A percentile compares a stretch with the other conserved stretches of the same genome.
phyloP scores from a whole-genome alignment of 2,329 filamentous ascomycete genomes.

The Aspergillus sp. region DNA sequence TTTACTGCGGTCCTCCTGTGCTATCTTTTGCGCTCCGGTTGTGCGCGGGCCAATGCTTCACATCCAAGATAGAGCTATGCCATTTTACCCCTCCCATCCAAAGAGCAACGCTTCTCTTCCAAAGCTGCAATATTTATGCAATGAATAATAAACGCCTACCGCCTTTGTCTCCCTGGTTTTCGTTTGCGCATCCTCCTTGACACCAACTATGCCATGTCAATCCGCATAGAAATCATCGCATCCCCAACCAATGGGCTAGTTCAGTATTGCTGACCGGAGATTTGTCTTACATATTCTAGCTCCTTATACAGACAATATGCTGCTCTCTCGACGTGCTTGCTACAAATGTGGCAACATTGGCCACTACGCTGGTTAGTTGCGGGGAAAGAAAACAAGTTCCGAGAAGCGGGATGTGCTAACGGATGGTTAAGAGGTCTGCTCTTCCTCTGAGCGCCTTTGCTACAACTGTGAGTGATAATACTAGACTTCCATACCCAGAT shows the following conservation, averaged over 20 bases:
- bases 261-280: conserved; percentile 17
- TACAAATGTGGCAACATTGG: conserved; percentile 78
- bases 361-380: conserved; percentile 56
- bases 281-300: conserved; percentile 5
- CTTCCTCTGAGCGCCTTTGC: conserved; percentile 95
- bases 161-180: neutral
- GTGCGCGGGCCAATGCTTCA: conserved; percentile 3
- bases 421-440: conserved; percentile 77
- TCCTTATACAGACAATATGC: conserved; percentile 56
- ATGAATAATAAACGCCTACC: neutral
- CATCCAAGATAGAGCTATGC: neutral
- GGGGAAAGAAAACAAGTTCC: conserved; percentile 36
- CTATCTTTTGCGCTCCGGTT: neutral
- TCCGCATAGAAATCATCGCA: neutral
- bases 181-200: neutral
- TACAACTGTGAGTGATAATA: conserved; percentile 80
- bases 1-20: conserved; percentile 8
- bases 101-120: neutral
- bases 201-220: conserved; percentile 1
- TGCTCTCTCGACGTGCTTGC: conserved; percentile 80
- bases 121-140: neutral
- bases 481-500: conserved; percentile 6
- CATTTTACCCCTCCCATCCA: neutral
- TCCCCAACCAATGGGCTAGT: conserved; percentile 1
- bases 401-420: conserved; percentile 52